phyloP scores from a whole-genome alignment of 805 yeast species.

The Starmera pachycereana region DNA sequence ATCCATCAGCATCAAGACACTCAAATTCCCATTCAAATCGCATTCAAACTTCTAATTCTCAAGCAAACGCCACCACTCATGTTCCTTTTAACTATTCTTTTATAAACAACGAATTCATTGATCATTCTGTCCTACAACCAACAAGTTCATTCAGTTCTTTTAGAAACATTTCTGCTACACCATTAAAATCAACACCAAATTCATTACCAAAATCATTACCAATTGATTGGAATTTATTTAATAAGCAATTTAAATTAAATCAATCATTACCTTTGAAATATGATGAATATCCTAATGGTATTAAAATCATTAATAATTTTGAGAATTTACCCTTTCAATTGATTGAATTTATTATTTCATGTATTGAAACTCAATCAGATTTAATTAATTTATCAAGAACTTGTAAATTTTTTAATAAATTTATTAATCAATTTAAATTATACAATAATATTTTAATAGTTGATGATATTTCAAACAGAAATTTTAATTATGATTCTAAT shows the following conservation, averaged over 20 bases:
- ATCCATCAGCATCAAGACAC: too few relatives aligned
- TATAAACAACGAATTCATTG: not conserved
- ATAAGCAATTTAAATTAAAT: constrained; percentile 16
- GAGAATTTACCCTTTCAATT: constrained; percentile 19
- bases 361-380: constrained; percentile 18
- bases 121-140: not conserved
- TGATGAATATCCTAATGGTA: not conserved
- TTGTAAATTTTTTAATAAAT: constrained; percentile 16
- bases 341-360: constrained; percentile 18
- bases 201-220: constrained; percentile 19
- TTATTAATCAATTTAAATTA: constrained; percentile 15
- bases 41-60: too few relatives aligned
- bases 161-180: constrained; percentile 19
- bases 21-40: too few relatives aligned
- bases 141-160: constrained; percentile 4
- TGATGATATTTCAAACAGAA: constrained; percentile 13
- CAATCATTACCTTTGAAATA: constrained; percentile 7
- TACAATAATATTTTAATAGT: constrained; percentile 17
- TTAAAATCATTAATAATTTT: constrained; percentile 11
- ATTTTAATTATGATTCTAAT: constrained; percentile 13
- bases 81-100: not conserved
- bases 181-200: constrained; percentile 12
- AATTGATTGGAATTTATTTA: constrained; percentile 20
- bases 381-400: constrained; percentile 16
- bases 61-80: too few relatives aligned